Evolutionary conservation across 345 rosid species (phyloP), one percentile per base, ranked within the genome.

Genomic region (Citrus mangshanensis): DNA sequence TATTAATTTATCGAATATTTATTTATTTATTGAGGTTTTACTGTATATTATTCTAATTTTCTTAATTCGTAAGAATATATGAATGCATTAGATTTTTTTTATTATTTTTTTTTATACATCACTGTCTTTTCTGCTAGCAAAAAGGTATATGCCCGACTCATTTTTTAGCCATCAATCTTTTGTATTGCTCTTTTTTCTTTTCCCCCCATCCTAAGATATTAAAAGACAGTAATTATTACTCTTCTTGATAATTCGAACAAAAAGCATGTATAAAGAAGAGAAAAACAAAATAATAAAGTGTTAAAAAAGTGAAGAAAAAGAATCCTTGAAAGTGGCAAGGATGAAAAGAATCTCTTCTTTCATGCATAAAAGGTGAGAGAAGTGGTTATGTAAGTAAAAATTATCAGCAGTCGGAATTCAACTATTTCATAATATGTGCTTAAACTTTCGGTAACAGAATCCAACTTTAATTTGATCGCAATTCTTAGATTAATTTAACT

Each of bases 351-450:
- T 40, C 38, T 63, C 13, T 16, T n/a, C 35, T 32, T 60, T 73
- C 55, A 8, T 60, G n/a, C 54, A 75, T 42, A n/a, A 1, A 63
- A 63, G 56, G 71, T 22, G 78, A 38, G 62, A 63, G 37, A 74
- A 61, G 35, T 74, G 7, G 13, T 63, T 75, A 37, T 59, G 18
- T 4, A 60, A 28, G 21, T 28, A 30, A 63, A 32, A 63, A 42
- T 75, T 42, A 63, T 28, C 2, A 65, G 1, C 49, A 75, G 18
- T 40, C 22, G 16, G 71, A 75, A 75, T 75, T 75, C 78, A 64
- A 75, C 49, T 54, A 1, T 35, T 10, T 65, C 18, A 42, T 51
- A 46, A 75, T 30, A 0, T 65, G 34, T 12, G 49, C 78, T 46
- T 46, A 3, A 46, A 32, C 32, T 74, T 40, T 32, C 9, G 34